These are phyloP conservation scores for Citropsis articulata DNA, from an alignment of 345 rosid genomes.

Conservation along the genomic window DNA sequence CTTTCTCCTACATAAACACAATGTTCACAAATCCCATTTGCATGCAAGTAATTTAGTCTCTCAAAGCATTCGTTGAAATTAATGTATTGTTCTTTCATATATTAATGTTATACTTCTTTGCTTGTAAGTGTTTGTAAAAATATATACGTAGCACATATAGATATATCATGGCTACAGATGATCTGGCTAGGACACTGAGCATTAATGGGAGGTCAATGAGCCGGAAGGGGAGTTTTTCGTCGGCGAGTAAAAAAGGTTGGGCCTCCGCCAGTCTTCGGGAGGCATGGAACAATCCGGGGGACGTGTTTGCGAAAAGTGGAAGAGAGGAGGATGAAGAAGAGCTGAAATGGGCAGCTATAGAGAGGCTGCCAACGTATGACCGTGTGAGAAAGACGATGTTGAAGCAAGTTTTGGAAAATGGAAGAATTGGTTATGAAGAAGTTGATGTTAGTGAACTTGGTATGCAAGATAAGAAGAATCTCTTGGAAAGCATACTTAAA, in stretches of 20 bases:
- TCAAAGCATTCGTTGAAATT: background rate
- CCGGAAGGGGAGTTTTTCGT: conserved; percentile 26
- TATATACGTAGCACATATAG: too few species aligned
- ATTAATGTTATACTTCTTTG: background rate
- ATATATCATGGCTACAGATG: conserved; percentile 30
- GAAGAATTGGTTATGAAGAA: conserved; percentile 35
- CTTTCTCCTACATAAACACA: conserved; percentile 13
- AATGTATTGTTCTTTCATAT: background rate
- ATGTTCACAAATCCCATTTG: background rate
- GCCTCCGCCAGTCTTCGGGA: conserved; percentile 42
- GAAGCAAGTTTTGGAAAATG: conserved; percentile 37
- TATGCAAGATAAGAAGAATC: conserved; percentile 31
- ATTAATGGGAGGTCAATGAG: conserved; percentile 26
- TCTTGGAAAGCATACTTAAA: conserved; percentile 42
- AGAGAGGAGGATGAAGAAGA: conserved; percentile 52
- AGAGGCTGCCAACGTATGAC: conserved; percentile 54
- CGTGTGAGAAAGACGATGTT: conserved; percentile 40
- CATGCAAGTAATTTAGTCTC: background rate
- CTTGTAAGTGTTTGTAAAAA: background rate
- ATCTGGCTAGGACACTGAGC: conserved; percentile 31
- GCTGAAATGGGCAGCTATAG: conserved; percentile 62
- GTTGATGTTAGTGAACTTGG: conserved; percentile 47
- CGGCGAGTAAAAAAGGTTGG: conserved; percentile 34
- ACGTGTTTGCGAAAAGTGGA: conserved; percentile 35
- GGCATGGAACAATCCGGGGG: conserved; percentile 38